Evolutionary conservation across 768 basidiomycete genomes (phyloP).

Genomic region (Auriculariales sp.): DNA sequence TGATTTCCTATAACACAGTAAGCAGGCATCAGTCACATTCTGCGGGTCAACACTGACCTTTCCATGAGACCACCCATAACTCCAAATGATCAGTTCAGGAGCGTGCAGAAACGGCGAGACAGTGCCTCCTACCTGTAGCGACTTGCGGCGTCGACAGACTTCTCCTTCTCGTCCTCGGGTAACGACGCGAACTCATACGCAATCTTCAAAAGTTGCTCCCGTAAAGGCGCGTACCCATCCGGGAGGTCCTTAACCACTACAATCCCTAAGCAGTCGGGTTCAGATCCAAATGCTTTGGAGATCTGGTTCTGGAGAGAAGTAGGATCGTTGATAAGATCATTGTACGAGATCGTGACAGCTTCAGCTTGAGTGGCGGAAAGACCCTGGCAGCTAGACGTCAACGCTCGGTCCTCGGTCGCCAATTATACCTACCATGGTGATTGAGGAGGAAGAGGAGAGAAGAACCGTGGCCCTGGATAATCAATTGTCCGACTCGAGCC

Average conservation of each 20-base stretch:
- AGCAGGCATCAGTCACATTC: no score
- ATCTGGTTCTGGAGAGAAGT: conserved; percentile 43
- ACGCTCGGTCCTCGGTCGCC: no score
- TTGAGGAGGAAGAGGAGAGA: no score
- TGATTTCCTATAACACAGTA: conserved; percentile 62
- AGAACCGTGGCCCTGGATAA: no score
- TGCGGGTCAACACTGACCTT: conserved; percentile 38
- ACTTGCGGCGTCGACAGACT: conserved; percentile 55
- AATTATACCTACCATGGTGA: no score
- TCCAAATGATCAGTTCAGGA: conserved; percentile 13
- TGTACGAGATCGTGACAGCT: conserved; percentile 50
- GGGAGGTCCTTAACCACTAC: conserved; percentile 77
- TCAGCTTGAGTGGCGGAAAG: conserved; percentile 22
- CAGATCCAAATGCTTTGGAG: conserved; percentile 65
- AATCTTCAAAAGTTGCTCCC: conserved; percentile 60
- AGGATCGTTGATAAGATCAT: conserved; percentile 37
- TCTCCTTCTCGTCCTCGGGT: conserved; percentile 50
- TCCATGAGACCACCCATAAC: conserved; percentile 97
- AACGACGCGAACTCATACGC: conserved; percentile 65
- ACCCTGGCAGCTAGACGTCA: no score
- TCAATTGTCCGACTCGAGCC: no score
- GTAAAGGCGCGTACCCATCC: conserved; percentile 36
- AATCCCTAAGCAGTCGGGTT: conserved; percentile 62
- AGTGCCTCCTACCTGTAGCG: conserved; percentile 49
- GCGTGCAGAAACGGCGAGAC: not conserved